These are phyloP conservation scores for Populus deltoides DNA, from an alignment of 345 rosid species.

Conservation along the genomic window DNA sequence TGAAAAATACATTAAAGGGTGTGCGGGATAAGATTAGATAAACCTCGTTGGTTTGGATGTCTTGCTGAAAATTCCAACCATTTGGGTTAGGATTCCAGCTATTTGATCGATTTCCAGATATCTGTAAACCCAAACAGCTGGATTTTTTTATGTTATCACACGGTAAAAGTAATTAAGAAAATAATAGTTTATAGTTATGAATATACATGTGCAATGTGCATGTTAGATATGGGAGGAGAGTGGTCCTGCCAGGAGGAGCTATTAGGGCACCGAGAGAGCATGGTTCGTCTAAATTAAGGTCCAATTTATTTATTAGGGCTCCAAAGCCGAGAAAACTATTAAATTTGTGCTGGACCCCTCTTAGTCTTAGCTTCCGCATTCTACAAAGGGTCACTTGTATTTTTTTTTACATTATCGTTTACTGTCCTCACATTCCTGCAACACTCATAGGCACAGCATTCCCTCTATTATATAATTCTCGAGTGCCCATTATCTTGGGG, in stretches of 20 bases:
- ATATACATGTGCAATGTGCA: neutral
- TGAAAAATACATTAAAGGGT: too few species aligned
- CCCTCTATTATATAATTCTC: neutral
- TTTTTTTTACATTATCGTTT: constrained; percentile 12
- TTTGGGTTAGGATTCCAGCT: too few species aligned
- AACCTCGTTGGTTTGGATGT: too few species aligned
- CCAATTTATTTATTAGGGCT: neutral
- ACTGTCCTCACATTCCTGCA: neutral
- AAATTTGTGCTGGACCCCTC: neutral
- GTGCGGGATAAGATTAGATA: too few species aligned
- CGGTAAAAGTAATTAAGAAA: neutral
- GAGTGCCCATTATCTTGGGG: neutral
- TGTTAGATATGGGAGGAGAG: constrained; percentile 11
- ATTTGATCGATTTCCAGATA: neutral
- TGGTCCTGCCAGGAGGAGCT: constrained; percentile 3
- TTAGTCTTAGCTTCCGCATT: neutral
- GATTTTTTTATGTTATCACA: neutral
- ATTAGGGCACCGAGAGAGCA: neutral
- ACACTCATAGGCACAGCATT: neutral
- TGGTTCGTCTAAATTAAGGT: neutral
- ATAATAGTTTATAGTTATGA: neutral
- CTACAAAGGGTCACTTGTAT: neutral
- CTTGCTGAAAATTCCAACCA: too few species aligned
- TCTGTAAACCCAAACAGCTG: neutral
- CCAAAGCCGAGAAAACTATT: constrained; percentile 1